Evolutionary conservation across 257 asterid species (phyloP), one percentile per base, ranked within the genome.

Genomic region (Plantago ovata): DNA sequence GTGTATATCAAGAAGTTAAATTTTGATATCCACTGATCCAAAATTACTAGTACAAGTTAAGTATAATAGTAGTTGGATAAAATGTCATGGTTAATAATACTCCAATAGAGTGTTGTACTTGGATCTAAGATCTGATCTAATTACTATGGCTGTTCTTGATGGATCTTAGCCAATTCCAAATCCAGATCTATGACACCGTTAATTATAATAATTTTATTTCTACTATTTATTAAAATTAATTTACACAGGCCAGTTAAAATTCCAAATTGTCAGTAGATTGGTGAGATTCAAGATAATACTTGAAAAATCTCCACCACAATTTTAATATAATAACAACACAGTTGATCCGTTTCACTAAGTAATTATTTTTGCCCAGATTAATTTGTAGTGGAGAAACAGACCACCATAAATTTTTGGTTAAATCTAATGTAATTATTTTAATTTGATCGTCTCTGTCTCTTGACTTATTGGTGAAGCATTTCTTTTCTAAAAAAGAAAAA

Each of bases 81-180:
- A 48, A 49, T 7, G 9, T 33, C 54, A 19, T 19, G 22, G 33
- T 49, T 48, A 19, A 21, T 49, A 49, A 10, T 18, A 12, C n/a
- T 19, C n/a, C 3, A 49, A 28, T 1, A 3, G 36, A 53, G 40
- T 36, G n/a, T n/a, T n/a, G n/a, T n/a, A n/a, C n/a, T 60, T 53
- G 49, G 72, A 67, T 67, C 67, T 61, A 67, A n/a, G 67, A 67
- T 67, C 67, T 61, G 62, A 67, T 60, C 57, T 47, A 52, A 50
- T 10, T 19, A 51, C 23, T 39, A 62, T 40, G 52, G 7, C 19
- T 5, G 23, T 63, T 61, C 11, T 21, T n/a, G 69, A 54, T 64
- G 23, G 39, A 64, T 56, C 40, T 56, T 38, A 46, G 58, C 58
- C 16, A 54, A 8, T 38, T 66, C 40, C 44, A 67, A 59, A 59